A percentile compares a stretch with the other conserved stretches of the same genome.
phyloP scores from a whole-genome alignment of 2,329 filamentous ascomycete species.

The Pezicula radicicola region DNA sequence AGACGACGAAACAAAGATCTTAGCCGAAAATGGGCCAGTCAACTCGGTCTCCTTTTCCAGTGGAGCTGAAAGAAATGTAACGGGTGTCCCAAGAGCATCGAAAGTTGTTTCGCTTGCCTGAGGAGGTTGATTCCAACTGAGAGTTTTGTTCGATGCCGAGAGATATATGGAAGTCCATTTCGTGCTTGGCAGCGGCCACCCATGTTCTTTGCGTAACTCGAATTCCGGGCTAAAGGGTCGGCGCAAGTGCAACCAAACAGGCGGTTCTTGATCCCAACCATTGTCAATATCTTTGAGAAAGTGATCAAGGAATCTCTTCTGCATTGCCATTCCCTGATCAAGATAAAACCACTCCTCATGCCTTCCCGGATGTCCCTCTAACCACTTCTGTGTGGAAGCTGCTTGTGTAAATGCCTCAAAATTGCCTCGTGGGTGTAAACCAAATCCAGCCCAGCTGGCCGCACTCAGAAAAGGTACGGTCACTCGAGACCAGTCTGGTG shows the following conservation, averaged over 20 bases:
- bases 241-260: conserved; percentile 11
- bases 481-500: not conserved
- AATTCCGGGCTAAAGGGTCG: not conserved
- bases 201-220: not conserved
- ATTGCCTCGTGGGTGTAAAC: not conserved
- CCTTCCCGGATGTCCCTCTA: conserved; percentile 12
- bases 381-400: not conserved
- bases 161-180: not conserved
- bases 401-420: conserved; percentile 1
- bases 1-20: not conserved
- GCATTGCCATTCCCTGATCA: conserved; percentile 32
- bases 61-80: not conserved
- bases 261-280: conserved; percentile 42
- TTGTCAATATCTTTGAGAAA: conserved; percentile 40
- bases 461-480: not conserved
- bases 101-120: not conserved
- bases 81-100: not conserved
- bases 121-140: not conserved
- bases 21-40: not conserved
- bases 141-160: not conserved
- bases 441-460: not conserved
- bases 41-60: not conserved
- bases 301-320: conserved; percentile 38
- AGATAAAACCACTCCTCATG: conserved; percentile 41
- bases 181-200: not conserved